Evolutionary conservation across 495 filamentous ascomycete genomes (phyloP).

Genomic region (Tuber melanosporum): DNA sequence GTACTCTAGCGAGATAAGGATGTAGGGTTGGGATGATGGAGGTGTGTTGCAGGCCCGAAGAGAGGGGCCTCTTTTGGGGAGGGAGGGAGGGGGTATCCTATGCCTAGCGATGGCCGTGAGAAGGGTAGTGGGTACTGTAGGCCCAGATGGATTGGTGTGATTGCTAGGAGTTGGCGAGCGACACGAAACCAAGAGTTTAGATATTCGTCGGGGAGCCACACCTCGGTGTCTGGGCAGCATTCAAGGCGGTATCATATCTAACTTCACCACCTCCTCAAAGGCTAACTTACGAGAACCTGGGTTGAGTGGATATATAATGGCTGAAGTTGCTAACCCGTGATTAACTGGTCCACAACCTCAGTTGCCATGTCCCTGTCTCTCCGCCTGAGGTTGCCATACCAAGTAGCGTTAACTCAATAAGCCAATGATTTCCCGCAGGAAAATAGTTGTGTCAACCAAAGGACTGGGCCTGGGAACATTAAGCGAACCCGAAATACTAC

Average conservation of each 20-base stretch:
- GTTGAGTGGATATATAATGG: neutral
- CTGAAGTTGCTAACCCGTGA: neutral
- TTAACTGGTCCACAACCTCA: neutral
- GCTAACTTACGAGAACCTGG: neutral
- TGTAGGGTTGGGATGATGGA: neutral
- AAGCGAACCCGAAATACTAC: neutral
- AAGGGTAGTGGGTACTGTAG: neutral
- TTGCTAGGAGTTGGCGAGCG: neutral
- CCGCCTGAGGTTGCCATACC: neutral
- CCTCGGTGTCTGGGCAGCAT: neutral
- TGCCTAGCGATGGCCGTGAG: neutral
- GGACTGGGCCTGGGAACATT: neutral
- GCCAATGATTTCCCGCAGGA: neutral
- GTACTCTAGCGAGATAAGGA: neutral
- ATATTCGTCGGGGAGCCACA: neutral
- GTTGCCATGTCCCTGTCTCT: neutral
- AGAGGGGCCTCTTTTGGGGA: too few relatives aligned
- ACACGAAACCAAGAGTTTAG: neutral
- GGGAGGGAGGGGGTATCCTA: neutral
- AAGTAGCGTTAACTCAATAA: neutral
- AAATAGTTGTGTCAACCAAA: neutral
- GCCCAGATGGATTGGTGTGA: neutral
- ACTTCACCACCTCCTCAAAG: neutral
- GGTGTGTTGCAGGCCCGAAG: neutral
- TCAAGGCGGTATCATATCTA: neutral